Conservation (phyloP, 192 early-diverging fungal genomes). For the Backusella liffmaniae region DNA sequence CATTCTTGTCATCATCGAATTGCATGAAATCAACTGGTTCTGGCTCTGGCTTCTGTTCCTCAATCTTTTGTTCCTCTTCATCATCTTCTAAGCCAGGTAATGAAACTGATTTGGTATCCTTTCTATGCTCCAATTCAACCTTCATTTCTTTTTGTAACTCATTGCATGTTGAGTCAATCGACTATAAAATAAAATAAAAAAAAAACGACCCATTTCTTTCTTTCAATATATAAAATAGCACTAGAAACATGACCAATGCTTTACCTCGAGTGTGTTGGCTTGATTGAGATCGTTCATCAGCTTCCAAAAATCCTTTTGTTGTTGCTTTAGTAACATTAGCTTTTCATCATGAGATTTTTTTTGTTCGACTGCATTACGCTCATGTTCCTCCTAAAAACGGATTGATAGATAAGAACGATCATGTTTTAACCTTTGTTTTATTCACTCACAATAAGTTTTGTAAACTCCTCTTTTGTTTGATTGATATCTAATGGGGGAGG, state of each 20-base stretch:
- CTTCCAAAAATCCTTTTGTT: slow-evolving; percentile 35
- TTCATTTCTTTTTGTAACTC: slow-evolving; percentile 2
- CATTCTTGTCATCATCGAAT: background rate
- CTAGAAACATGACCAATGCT: background rate
- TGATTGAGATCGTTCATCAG: slow-evolving; percentile 40
- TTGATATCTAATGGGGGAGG: slow-evolving; percentile 33
- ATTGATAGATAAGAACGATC: background rate
- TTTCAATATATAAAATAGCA: background rate
- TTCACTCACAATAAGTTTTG: slow-evolving; percentile 19
- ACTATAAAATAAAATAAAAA: background rate
- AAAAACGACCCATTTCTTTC: background rate
- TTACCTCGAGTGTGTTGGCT: slow-evolving; percentile 39
- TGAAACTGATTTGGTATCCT: background rate
- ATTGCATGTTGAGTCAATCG: slow-evolving; percentile 3
- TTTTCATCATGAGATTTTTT: slow-evolving; percentile 40
- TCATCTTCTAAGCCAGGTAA: background rate
- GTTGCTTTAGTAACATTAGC: slow-evolving; percentile 37
- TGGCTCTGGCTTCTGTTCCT: background rate
- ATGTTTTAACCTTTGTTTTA: background rate
- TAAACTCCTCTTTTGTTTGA: slow-evolving; percentile 30
- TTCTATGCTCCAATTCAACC: slow-evolving; percentile 17
- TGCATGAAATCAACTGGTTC: background rate
- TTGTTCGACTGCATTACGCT: slow-evolving; percentile 31
- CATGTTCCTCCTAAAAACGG: slow-evolving; percentile 26
- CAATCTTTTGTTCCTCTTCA: background rate